Evolutionary conservation across 768 basidiomycete species (phyloP).

Genomic region (Agaricus sinodeliciosus): DNA sequence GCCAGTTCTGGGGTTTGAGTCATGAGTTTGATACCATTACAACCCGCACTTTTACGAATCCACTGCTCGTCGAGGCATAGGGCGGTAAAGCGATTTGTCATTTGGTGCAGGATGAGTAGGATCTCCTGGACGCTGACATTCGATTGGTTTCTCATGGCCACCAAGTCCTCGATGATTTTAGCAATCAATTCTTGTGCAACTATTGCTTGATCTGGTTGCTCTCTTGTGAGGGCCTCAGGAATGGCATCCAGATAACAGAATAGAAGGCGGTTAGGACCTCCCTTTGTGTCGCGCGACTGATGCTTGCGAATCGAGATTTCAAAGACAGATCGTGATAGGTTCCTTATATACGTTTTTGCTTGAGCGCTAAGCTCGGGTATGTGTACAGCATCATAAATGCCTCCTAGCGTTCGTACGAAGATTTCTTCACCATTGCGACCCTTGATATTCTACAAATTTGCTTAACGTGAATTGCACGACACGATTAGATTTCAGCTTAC

Average conservation of each 20-base stretch:
- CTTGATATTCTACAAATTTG: slow-evolving; percentile 49
- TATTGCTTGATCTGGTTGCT: slow-evolving; percentile 51
- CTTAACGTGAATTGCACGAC: neutral
- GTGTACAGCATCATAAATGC: slow-evolving; percentile 71
- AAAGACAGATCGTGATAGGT: slow-evolving; percentile 67
- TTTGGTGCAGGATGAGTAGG: slow-evolving; percentile 66
- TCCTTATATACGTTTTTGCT: slow-evolving; percentile 64
- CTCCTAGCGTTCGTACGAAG: slow-evolving; percentile 65
- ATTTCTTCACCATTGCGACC: slow-evolving; percentile 70
- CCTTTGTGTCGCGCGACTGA: slow-evolving; percentile 47
- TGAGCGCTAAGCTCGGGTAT: slow-evolving; percentile 60
- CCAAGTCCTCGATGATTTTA: slow-evolving; percentile 60
- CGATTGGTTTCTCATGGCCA: slow-evolving; percentile 42
- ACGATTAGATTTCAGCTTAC: slow-evolving; percentile 31
- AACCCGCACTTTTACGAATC: slow-evolving; percentile 86
- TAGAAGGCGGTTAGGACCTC: slow-evolving; percentile 51
- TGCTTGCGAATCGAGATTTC: slow-evolving; percentile 63
- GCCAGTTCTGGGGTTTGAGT: slow-evolving; percentile 65
- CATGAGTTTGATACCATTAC: slow-evolving; percentile 78
- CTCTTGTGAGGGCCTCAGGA: slow-evolving; percentile 67
- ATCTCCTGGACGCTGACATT: slow-evolving; percentile 48
- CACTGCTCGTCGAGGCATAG: slow-evolving; percentile 90
- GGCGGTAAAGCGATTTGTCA: slow-evolving; percentile 76
- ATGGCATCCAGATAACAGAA: slow-evolving; percentile 76
- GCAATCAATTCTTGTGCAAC: slow-evolving; percentile 57